Percentiles rank a stretch among this genome's conserved stretches.
phyloP scores from a whole-genome alignment of 495 filamentous ascomycete genomes.

The Schizothecium vesticola region DNA sequence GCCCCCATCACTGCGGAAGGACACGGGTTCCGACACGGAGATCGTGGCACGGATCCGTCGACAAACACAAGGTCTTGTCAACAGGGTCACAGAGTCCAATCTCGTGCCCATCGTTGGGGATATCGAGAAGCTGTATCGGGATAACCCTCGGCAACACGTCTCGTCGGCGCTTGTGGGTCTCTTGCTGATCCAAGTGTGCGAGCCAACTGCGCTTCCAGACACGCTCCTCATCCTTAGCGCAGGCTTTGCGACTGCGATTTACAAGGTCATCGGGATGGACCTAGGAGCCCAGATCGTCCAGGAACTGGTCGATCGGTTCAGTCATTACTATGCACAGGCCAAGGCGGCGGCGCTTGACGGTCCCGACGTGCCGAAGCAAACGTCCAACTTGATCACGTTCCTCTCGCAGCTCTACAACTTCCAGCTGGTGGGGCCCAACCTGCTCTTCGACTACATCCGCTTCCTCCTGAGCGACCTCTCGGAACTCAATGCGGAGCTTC shows the following conservation, averaged over 20 bases:
- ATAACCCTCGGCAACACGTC: constrained; percentile 75
- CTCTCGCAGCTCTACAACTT: constrained; percentile 89
- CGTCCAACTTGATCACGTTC: constrained; percentile 74
- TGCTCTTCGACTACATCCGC: constrained; percentile 87
- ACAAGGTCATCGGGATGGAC: constrained; percentile 79
- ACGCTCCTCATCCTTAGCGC: constrained; percentile 87
- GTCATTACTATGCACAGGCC: constrained; percentile 43
- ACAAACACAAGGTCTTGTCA: constrained; percentile 81
- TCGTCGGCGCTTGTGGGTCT: constrained; percentile 71
- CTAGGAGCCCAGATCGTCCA: constrained; percentile 83
- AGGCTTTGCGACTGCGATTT: constrained; percentile 81
- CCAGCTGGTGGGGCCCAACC: constrained; percentile 71
- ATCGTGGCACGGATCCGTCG: constrained; percentile 63
- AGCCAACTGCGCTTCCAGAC: constrained; percentile 69
- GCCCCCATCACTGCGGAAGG: constrained; percentile 74
- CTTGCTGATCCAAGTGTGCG: constrained; percentile 67
- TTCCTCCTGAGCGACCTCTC: constrained; percentile 68
- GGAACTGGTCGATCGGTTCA: constrained; percentile 66
- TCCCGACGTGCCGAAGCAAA: constrained; percentile 54
- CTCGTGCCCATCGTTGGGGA: constrained; percentile 73
- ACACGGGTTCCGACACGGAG: constrained; percentile 58
- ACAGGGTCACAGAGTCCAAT: constrained; percentile 87
- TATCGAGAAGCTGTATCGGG: constrained; percentile 74
- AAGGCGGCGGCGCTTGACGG: constrained; percentile 42
- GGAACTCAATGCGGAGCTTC: constrained; percentile 85